A percentile compares a stretch with the other conserved stretches of the same genome.
phyloP scores from a whole-genome alignment of 208 protist species.

The Wallacemonas collosoma region DNA sequence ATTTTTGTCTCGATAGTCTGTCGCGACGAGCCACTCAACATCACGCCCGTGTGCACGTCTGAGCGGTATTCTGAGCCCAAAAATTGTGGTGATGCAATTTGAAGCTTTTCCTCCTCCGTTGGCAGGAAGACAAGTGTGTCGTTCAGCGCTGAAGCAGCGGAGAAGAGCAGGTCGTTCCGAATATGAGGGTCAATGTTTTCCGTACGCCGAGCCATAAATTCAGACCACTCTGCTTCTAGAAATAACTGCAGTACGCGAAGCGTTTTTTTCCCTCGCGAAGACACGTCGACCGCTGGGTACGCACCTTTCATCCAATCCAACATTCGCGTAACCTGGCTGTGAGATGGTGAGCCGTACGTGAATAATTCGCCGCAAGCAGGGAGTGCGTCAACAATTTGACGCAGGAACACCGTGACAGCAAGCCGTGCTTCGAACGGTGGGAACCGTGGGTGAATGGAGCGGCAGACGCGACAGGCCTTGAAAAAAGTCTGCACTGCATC shows the following conservation, averaged over 20 bases:
- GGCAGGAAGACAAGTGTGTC: constrained; percentile 38
- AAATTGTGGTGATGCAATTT: constrained; percentile 27
- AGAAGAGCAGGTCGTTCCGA: constrained; percentile 34
- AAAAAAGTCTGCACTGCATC: constrained; percentile 43
- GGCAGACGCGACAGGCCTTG: constrained; percentile 33
- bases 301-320: constrained; percentile 46
- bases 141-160: constrained; percentile 37
- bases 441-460: constrained; percentile 33
- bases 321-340: constrained; percentile 31
- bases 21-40: constrained; percentile 30
- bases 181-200: constrained; percentile 22
- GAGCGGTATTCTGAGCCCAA: constrained; percentile 50
- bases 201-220: constrained; percentile 45
- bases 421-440: constrained; percentile 47
- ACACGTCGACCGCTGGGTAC: constrained; percentile 23
- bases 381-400: constrained; percentile 40
- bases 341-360: constrained; percentile 37
- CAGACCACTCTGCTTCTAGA: constrained; percentile 53
- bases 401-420: constrained; percentile 54
- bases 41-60: constrained; percentile 26
- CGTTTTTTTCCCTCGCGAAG: constrained; percentile 33
- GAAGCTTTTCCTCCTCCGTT: constrained; percentile 17
- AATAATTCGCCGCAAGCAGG: constrained; percentile 39
- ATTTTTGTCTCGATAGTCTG: constrained; percentile 21
- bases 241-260: constrained; percentile 40